Evolutionary conservation across 768 basidiomycete species (phyloP).

Genomic region (Candolleomyces aberdarensis): DNA sequence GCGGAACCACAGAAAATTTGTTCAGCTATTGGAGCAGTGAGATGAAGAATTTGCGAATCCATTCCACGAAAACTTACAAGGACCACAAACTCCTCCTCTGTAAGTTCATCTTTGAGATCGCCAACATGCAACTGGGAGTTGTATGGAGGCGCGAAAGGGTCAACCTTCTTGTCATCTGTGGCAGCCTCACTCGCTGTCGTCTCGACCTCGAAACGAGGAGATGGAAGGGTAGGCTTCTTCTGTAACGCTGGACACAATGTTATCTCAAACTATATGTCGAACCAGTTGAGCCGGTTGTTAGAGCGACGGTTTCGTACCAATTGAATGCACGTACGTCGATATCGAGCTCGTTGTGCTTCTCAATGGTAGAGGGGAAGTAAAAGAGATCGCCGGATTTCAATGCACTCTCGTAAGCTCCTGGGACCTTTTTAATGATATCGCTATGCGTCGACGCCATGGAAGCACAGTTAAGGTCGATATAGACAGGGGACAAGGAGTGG

Average conservation of each 20-base stretch:
- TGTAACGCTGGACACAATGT: conserved; percentile 82
- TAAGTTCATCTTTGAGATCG: conserved; percentile 62
- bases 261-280: conserved; percentile 68
- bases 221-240: conserved; percentile 62
- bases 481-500: no score
- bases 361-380: conserved; percentile 74
- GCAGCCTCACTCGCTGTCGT: conserved; percentile 12
- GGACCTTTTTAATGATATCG: conserved; percentile 55
- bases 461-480: not conserved
- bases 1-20: conserved; percentile 79
- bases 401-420: conserved; percentile 56
- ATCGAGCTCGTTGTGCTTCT: conserved; percentile 49
- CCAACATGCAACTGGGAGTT: conserved; percentile 72
- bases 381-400: conserved; percentile 61
- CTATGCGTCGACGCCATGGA: conserved; percentile 25
- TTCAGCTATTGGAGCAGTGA: conserved; percentile 56
- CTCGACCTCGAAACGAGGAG: conserved; percentile 33
- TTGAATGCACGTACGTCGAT: conserved; percentile 42
- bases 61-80: conserved; percentile 46
- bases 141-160: conserved; percentile 90
- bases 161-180: conserved; percentile 31
- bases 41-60: not conserved
- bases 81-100: conserved; percentile 57
- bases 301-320: not conserved
- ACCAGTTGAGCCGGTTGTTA: not conserved